Percentiles rank a stretch among this genome's conserved stretches.
phyloP scores from a whole-genome alignment of 805 yeast genomes.

The Candida dajiaensis region DNA sequence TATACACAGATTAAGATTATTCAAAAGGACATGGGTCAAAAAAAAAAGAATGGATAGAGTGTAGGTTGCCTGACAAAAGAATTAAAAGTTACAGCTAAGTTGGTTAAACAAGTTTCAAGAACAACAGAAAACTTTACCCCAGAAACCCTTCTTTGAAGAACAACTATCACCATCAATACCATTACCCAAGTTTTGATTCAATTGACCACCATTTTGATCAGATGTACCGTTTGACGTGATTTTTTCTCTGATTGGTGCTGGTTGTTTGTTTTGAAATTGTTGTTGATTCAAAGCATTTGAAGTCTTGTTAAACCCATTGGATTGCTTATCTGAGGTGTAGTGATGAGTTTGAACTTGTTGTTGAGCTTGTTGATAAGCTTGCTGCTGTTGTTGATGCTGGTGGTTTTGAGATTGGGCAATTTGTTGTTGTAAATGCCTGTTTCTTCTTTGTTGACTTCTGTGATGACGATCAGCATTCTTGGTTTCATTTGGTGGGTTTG shows the following conservation, averaged over 20 bases:
- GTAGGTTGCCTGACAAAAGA: background rate
- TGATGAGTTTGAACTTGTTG: conserved; percentile 11
- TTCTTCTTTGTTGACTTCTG: conserved; percentile 24
- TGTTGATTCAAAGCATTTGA: conserved; percentile 23
- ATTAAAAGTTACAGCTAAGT: too few relatives aligned
- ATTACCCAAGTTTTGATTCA: conserved; percentile 11
- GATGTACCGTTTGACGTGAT: conserved; percentile 17
- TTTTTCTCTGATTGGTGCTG: conserved; percentile 26
- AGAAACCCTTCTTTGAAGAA: conserved; percentile 20
- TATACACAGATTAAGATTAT: background rate
- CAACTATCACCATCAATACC: conserved; percentile 12
- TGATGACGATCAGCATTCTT: conserved; percentile 19
- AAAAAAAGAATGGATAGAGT: background rate
- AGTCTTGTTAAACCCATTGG: conserved; percentile 11
- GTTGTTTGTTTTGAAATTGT: conserved; percentile 25
- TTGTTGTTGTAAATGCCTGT: conserved; percentile 24
- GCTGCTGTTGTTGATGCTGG: conserved; percentile 16
- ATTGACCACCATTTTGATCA: conserved; percentile 9
- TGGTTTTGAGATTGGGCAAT: conserved; percentile 16
- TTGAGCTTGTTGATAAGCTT: conserved; percentile 12
- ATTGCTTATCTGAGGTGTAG: conserved; percentile 6
- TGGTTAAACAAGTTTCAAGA: background rate
- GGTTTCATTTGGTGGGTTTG: conserved; percentile 37
- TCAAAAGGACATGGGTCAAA: too few relatives aligned
- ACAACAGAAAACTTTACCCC: conserved; percentile 22